A percentile compares a stretch with the other conserved stretches of the same genome.
Evolutionary conservation across 129 eudicot species (phyloP).

Genomic region (Sambucus nigra): DNA sequence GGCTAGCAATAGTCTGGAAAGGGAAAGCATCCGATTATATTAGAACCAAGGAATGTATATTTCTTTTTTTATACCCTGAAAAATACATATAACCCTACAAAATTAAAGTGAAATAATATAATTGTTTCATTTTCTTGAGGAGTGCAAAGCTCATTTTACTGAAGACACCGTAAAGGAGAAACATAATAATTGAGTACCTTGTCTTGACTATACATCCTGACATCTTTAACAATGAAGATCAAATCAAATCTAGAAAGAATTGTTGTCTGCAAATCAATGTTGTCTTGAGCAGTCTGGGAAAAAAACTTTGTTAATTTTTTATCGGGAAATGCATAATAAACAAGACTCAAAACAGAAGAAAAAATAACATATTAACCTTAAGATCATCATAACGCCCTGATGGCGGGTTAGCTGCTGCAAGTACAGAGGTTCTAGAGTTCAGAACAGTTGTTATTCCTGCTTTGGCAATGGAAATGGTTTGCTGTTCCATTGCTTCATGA

Average conservation of each 20-base stretch:
- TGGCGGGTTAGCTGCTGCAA: slow-evolving; percentile 99
- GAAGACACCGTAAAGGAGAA: not conserved
- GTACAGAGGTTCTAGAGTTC: slow-evolving; percentile 94
- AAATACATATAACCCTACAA: no score
- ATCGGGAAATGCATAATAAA: no score
- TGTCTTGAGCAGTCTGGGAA: slow-evolving; percentile 97
- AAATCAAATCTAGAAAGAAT: slow-evolving; percentile 95
- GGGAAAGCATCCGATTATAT: slow-evolving; percentile 4
- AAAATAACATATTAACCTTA: slow-evolving; percentile 37
- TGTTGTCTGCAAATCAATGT: slow-evolving; percentile 96
- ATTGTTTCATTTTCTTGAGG: no score
- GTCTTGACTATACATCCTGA: slow-evolving; percentile 76
- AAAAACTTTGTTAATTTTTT: slow-evolving; percentile 12
- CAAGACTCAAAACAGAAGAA: not conserved
- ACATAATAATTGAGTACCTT: slow-evolving; percentile 34
- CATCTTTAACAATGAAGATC: slow-evolving; percentile 88
- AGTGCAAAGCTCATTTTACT: no score
- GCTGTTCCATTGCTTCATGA: slow-evolving; percentile 99
- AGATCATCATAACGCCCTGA: slow-evolving; percentile 99
- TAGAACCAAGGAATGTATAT: not conserved
- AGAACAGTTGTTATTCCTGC: slow-evolving; percentile 99
- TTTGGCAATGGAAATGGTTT: slow-evolving; percentile 96
- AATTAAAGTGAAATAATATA: no score
- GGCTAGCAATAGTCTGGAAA: slow-evolving; percentile 77
- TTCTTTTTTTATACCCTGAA: not conserved